Evolutionary conservation across 2,329 filamentous ascomycete species (phyloP), one percentile per base, ranked within the genome.

Genomic region (Penicillium sp.): DNA sequence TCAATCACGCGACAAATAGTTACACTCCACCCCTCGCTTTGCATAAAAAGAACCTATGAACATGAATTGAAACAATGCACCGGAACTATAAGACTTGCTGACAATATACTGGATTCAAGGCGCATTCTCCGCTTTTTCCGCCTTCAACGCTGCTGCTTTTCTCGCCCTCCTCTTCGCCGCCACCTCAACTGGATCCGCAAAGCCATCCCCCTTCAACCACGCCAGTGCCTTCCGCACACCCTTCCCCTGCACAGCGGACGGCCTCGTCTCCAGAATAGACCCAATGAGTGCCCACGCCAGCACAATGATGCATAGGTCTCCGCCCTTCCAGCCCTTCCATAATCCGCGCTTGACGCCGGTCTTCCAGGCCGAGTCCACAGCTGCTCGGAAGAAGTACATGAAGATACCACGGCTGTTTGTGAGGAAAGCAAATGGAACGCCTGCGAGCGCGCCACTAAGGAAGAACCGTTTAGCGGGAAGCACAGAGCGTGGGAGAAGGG

Each of bases 381-480:
- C 88, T 15, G 84, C 73, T 2, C 90, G 78, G 28, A 86, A 81
- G 56, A 81, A 83, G 68, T 93, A 93, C 53, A 96, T 61, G 68
- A 94, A 94, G 47, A 87, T 79, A 1, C 77, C 76, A 15, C 86
- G 67, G 31, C 66, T 68, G 34, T 63, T 61, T 8, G 63, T 59
- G 2, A 95, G 71, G 67, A 87, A 87, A 0, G 87, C 87, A 83
- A 90, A 96, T 17, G 70, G 70, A 24, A 93, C 69, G 0, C 93
- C 93, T 1, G 86, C 88, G 1, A 94, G 63, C 65, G 91, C 87
- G 7, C 93, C 91, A 45, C 88, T 87, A 0, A 96, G 74, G 76
- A 94, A 95, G 77, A 93, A 94, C 21, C 93, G 81, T 65, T 93
- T 86, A 0, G 85, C 90, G 0, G 90, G 80, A 0, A 96, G 75